phyloP scores from a whole-genome alignment of 257 asterid genomes.

The Scutellaria galericulata region DNA sequence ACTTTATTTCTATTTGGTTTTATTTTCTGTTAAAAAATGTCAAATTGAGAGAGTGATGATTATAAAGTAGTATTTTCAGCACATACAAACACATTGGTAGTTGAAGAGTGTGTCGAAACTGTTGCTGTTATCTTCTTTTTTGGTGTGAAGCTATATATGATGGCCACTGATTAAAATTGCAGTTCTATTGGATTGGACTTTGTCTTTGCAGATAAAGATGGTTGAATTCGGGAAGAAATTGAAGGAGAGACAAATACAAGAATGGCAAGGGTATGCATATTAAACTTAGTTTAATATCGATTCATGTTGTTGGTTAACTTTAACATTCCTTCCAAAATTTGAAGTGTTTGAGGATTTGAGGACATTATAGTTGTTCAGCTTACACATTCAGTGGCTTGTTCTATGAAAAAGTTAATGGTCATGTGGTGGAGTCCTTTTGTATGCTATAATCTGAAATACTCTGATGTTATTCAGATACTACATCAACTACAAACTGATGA shows the following conservation, averaged over 20 bases:
- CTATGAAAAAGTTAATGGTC: neutral
- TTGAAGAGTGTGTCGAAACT: slow-evolving; percentile 10
- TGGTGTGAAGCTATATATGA: slow-evolving; percentile 4
- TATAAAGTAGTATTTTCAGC: slow-evolving; percentile 16
- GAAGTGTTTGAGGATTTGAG: slow-evolving; percentile 19
- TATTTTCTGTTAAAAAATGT: neutral
- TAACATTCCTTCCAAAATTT: slow-evolving; percentile 18
- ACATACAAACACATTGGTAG: neutral
- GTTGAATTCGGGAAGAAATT: slow-evolving; percentile 92
- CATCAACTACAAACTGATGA: slow-evolving; percentile 96
- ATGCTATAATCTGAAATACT: slow-evolving; percentile 21
- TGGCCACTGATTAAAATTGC: neutral
- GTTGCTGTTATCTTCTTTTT: neutral
- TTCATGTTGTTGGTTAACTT: slow-evolving; percentile 1
- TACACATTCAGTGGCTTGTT: neutral
- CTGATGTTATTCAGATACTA: slow-evolving; percentile 62
- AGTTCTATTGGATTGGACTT: slow-evolving; percentile 8
- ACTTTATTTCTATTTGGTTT: neutral
- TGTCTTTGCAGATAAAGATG: slow-evolving; percentile 58
- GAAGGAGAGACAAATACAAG: slow-evolving; percentile 86
- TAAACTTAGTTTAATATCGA: neutral
- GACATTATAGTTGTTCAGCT: slow-evolving; percentile 13
- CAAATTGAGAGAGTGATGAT: neutral
- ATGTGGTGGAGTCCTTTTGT: too few relatives aligned
- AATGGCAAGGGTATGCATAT: slow-evolving; percentile 80